phyloP scores from a whole-genome alignment of 805 yeast species.

The Saccharomycopsis babjevae region DNA sequence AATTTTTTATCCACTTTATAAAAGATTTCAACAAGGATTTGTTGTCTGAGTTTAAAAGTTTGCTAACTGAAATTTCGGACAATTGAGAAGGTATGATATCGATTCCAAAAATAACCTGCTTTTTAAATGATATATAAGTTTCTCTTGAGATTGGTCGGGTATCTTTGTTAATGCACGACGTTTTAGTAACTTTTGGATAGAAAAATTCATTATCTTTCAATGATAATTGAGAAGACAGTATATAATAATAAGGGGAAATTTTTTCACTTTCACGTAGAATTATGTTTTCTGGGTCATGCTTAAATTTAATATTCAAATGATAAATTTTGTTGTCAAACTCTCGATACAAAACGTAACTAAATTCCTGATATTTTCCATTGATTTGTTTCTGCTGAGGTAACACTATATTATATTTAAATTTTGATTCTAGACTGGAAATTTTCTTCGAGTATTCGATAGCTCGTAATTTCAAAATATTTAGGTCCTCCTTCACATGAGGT shows the following conservation, averaged over 20 bases:
- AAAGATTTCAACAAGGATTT: not conserved
- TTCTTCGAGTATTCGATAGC: not conserved
- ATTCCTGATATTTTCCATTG: not conserved
- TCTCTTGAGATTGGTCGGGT: not conserved
- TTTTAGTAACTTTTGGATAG: not conserved
- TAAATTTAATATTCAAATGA: not conserved
- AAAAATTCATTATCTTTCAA: not conserved
- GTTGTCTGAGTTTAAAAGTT: not conserved
- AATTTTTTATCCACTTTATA: not conserved
- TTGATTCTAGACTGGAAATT: not conserved
- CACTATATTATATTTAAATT: not conserved
- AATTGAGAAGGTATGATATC: not conserved
- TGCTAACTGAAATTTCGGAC: not conserved
- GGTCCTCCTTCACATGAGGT: not conserved
- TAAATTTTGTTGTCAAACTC: not conserved
- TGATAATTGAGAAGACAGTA: not conserved
- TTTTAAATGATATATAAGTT: not conserved
- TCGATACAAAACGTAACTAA: not conserved
- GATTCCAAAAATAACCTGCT: not conserved
- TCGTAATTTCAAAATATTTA: not conserved
- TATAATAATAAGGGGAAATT: not conserved
- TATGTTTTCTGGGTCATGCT: not conserved
- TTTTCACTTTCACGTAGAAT: not conserved
- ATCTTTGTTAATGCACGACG: not conserved
- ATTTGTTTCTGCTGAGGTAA: not conserved